phyloP scores from a whole-genome alignment of 176 grass and related monocot genomes.

The Carex cristatella region DNA sequence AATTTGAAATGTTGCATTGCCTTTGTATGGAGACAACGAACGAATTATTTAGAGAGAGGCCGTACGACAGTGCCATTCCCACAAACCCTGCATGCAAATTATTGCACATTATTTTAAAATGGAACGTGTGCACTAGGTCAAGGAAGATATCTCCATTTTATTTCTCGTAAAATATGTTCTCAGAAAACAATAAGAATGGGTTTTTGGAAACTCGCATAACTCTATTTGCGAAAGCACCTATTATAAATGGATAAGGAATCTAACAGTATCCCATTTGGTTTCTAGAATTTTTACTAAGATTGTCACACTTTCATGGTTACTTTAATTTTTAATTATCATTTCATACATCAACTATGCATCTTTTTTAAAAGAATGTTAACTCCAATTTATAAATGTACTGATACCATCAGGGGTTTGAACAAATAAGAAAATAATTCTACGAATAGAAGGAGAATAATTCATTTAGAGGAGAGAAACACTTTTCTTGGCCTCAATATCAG shows the following conservation, averaged over 20 bases:
- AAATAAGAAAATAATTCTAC: neutral
- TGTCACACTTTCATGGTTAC: neutral
- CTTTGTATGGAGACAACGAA: slow-evolving; percentile 79
- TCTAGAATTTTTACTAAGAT: neutral
- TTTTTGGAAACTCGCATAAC: neutral
- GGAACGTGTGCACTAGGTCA: neutral
- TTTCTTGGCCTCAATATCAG: neutral
- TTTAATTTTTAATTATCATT: neutral
- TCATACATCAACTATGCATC: neutral
- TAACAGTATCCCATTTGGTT: neutral
- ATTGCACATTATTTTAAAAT: neutral
- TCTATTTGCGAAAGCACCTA: neutral
- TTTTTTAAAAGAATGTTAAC: neutral
- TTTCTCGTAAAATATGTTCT: neutral
- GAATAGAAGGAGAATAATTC: neutral
- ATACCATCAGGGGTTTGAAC: neutral
- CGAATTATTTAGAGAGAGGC: slow-evolving; percentile 72
- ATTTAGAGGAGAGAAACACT: neutral
- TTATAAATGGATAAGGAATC: neutral
- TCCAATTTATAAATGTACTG: neutral
- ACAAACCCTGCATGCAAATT: slow-evolving; percentile 58
- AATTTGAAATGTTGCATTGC: slow-evolving; percentile 64
- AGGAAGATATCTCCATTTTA: neutral
- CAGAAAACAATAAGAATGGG: neutral
- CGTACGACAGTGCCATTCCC: slow-evolving; percentile 92